Percentiles rank a stretch among this genome's conserved stretches.
Evolutionary conservation across 1,139 yeast genomes (phyloP).

Genomic region (Taphrina pruni): DNA sequence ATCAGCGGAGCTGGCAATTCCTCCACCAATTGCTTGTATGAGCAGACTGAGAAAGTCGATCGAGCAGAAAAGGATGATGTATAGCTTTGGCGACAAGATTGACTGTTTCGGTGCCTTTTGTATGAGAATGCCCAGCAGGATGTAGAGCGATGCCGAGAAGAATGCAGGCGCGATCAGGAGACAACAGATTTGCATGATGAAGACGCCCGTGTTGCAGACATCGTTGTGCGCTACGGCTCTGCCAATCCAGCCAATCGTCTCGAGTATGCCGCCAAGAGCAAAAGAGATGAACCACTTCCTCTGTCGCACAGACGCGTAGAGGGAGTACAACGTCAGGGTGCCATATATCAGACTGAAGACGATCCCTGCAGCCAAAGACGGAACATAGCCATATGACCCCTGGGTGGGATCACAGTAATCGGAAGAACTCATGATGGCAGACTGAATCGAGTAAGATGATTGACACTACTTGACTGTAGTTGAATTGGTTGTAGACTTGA

Average conservation of each 20-base stretch:
- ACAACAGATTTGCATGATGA: conserved; percentile 68
- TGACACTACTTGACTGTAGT: too few species aligned
- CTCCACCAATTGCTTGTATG: conserved; percentile 65
- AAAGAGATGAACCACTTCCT: conserved; percentile 32
- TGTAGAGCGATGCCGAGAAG: conserved; percentile 75
- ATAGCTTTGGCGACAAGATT: conserved; percentile 26
- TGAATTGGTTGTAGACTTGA: too few species aligned
- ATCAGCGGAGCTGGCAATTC: conserved; percentile 66
- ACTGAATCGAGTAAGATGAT: too few species aligned
- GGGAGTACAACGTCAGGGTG: conserved; percentile 4
- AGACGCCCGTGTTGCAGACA: conserved; percentile 55
- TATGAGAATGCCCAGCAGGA: conserved; percentile 27
- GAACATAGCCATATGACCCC: conserved; percentile 29
- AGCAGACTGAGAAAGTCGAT: conserved; percentile 31
- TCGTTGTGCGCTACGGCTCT: conserved; percentile 60
- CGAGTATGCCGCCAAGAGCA: conserved; percentile 56
- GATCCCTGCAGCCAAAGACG: conserved; percentile 34
- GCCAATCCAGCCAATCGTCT: conserved; percentile 73
- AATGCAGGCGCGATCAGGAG: conserved; percentile 87
- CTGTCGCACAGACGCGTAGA: conserved; percentile 10
- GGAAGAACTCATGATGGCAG: background rate
- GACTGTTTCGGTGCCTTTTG: conserved; percentile 25
- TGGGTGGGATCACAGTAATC: conserved; percentile 12
- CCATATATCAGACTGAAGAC: conserved; percentile 30
- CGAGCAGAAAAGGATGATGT: conserved; percentile 37